phyloP scores from a whole-genome alignment of 495 filamentous ascomycete species.

The Apiosordaria backusii region DNA sequence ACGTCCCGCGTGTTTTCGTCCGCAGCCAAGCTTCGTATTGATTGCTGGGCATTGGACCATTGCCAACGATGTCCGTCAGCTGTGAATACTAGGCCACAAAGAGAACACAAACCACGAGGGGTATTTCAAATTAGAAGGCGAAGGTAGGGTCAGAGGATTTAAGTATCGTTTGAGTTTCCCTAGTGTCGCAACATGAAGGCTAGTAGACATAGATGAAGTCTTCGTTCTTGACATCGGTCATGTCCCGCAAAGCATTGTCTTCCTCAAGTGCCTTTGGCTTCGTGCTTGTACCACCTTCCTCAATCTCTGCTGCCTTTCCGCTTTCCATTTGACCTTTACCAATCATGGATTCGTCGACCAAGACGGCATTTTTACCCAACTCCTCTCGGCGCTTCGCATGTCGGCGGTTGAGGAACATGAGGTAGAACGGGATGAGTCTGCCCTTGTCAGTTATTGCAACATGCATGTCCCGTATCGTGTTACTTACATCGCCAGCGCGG shows the following conservation, averaged over 20 bases:
- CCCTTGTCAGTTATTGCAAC: not conserved
- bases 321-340: slow-evolving; percentile 42
- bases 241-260: slow-evolving; percentile 49
- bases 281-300: slow-evolving; percentile 43
- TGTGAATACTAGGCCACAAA: too few relatives aligned
- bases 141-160: too few relatives aligned
- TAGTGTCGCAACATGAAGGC: too few relatives aligned
- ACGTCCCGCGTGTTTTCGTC: not conserved
- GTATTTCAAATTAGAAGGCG: too few relatives aligned
- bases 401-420: slow-evolving; percentile 45
- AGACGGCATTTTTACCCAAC: slow-evolving; percentile 42
- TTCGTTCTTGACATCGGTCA: slow-evolving; percentile 54
- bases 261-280: slow-evolving; percentile 38
- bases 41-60: too few relatives aligned
- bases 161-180: too few relatives aligned
- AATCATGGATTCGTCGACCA: slow-evolving; percentile 41
- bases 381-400: slow-evolving; percentile 44
- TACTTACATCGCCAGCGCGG: slow-evolving; percentile 38
- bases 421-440: slow-evolving; percentile 42
- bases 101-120: too few relatives aligned
- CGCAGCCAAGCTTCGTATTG: not conserved
- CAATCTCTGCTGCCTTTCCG: slow-evolving; percentile 44
- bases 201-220: slow-evolving; percentile 59
- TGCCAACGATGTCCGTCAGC: too few relatives aligned
- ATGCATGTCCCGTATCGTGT: not conserved